Base-by-base conservation (phyloP, 441 rosid species). In the Populus tomentosa region DNA sequence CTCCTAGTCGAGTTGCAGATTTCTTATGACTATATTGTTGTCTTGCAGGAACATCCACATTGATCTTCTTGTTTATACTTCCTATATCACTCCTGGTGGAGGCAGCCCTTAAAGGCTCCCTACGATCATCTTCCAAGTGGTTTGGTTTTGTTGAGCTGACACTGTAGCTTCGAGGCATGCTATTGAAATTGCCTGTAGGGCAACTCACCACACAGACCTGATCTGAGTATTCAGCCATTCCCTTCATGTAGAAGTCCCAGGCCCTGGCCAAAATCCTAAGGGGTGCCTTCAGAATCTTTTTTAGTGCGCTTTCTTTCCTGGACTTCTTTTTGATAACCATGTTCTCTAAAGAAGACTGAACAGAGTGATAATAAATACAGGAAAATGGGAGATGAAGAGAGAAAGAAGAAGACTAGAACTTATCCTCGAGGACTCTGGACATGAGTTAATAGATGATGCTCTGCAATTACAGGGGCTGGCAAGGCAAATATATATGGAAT, bases 111-210 rank as follows among this genome's bases (percentile, higher is more conserved):
- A 84, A 24, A 10, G 89, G 90, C 77, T 86, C 94, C 69, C 87
- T 83, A 38, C 79, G 72, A 72, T 86, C 92, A 9, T 85, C 85
- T 0, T 79, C 86, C 10, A 33, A 50, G 63, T 30, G 66, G 72
- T 78, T 77, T 16, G 85, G 81, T 62, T 64, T 79, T 30, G 82
- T n/a, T 9, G 91, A 82, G 38, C 67, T 73, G 28, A 83, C 73
- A 7, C 93, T 90, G 73, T 69, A 89, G 82, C 90, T 89, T 77
- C 82, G 83, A 18, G 95, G 89, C 78, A 89, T 64, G 78, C 69
- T n/a, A 35, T 77, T 70, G 59, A 21, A 28, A 13, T 80, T 87
- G 46, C 80, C 87, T 3, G 88, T 67, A 0, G 96, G 89, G 40
- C 86, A 80, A 4, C 88, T 94, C 70, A 85, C 64, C 76, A 72